Percentiles rank a stretch among this genome's conserved stretches.
Evolutionary conservation across 768 basidiomycete species (phyloP).

Genomic region (Mycena sanguinolenta): DNA sequence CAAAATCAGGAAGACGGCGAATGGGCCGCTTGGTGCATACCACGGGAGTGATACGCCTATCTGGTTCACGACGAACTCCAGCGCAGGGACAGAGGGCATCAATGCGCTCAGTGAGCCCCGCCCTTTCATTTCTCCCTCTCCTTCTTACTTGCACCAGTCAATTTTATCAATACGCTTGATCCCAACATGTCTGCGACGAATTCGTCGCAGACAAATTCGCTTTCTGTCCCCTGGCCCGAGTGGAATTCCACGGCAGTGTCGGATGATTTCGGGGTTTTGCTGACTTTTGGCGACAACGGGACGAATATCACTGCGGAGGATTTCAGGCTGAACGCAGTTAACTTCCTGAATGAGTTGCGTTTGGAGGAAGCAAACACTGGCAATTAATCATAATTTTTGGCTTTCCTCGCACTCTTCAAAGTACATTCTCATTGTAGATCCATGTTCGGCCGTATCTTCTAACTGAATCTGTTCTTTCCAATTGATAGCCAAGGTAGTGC

Average conservation of each 20-base stretch:
- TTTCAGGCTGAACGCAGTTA: conserved; percentile 11
- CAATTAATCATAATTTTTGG: too few species aligned
- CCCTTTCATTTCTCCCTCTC: not conserved
- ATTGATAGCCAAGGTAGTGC: too few species aligned
- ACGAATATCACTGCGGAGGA: conserved; percentile 19
- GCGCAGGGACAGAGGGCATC: not conserved
- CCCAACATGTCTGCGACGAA: not conserved
- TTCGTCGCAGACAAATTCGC: too few species aligned
- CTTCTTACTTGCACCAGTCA: conserved; percentile 6
- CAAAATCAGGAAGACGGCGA: not conserved
- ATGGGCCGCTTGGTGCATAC: not conserved
- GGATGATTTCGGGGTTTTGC: not conserved
- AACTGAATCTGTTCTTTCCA: too few species aligned
- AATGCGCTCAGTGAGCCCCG: not conserved
- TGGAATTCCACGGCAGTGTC: not conserved
- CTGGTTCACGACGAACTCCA: not conserved
- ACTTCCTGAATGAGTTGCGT: conserved; percentile 7
- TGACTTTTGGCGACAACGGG: conserved; percentile 16
- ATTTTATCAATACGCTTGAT: conserved; percentile 23
- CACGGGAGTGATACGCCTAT: not conserved
- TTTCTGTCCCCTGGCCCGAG: conserved; percentile 3
- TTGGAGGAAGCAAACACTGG: conserved; percentile 4
- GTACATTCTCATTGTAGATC: too few species aligned
- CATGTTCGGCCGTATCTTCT: too few species aligned
- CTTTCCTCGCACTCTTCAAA: too few species aligned